Conservation (phyloP, 371 early-diverging fungal species). For the Syncephalastrum racemosum region DNA sequence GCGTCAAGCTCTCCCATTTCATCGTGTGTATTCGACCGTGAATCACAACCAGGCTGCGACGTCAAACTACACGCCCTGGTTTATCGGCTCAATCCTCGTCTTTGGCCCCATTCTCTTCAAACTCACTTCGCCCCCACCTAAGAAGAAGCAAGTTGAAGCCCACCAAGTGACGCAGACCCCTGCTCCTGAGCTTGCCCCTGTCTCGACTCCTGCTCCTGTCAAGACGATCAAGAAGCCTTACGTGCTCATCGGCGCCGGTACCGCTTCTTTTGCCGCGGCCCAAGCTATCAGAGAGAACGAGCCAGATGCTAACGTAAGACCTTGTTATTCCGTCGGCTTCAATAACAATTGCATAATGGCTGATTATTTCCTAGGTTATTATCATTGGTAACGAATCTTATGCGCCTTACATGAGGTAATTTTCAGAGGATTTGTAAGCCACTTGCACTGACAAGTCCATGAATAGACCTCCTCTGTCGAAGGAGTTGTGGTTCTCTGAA, state of each 20-base stretch:
- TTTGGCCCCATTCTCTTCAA: slow-evolving; percentile 63
- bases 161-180: slow-evolving; percentile 10
- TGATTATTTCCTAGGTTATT: slow-evolving; percentile 43
- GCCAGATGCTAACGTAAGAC: slow-evolving; percentile 62
- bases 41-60: slow-evolving; percentile 4
- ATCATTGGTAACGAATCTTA: slow-evolving; percentile 66
- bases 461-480: slow-evolving; percentile 63
- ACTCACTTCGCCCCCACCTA: slow-evolving; percentile 59
- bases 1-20: slow-evolving; percentile 1
- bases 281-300: slow-evolving; percentile 70
- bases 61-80: slow-evolving; percentile 51
- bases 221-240: slow-evolving; percentile 45
- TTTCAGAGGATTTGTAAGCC: slow-evolving; percentile 1
- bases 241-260: slow-evolving; percentile 65
- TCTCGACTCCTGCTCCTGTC: slow-evolving; percentile 12
- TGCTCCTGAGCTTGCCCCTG: slow-evolving; percentile 8
- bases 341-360: background rate
- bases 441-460: background rate
- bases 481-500: slow-evolving; percentile 76
- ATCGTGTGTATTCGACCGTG: background rate
- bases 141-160: slow-evolving; percentile 38
- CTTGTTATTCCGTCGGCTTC: background rate
- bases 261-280: slow-evolving; percentile 69
- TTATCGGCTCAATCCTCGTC: slow-evolving; percentile 56
- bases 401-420: slow-evolving; percentile 67